Evolutionary conservation across 2,329 filamentous ascomycete genomes (phyloP).

Genomic region (Sclerotinia nivalis): DNA sequence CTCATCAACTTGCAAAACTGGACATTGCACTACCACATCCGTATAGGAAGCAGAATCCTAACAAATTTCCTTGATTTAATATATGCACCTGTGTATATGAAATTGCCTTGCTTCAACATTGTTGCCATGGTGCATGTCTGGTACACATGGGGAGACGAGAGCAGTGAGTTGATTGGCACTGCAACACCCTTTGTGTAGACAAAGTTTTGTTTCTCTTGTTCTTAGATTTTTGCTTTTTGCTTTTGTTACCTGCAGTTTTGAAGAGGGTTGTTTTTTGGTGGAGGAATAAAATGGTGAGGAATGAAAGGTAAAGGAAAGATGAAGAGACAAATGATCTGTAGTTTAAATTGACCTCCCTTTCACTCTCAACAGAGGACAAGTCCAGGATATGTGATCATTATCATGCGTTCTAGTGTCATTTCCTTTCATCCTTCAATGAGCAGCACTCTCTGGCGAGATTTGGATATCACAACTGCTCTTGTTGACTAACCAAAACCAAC

Average conservation of each 20-base stretch:
- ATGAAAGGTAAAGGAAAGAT: neutral
- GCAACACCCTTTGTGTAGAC: no score
- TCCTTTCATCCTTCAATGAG: neutral
- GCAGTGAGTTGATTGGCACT: no score
- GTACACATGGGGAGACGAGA: no score
- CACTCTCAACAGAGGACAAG: neutral
- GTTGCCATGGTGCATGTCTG: no score
- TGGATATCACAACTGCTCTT: accelerated
- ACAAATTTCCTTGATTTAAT: no score
- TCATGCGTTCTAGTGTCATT: neutral
- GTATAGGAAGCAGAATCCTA: no score
- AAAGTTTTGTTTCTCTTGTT: no score
- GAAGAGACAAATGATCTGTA: neutral
- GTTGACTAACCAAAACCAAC: neutral
- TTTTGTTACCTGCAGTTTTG: neutral
- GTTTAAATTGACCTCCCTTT: neutral
- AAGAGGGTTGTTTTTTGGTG: neutral
- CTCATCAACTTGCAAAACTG: no score
- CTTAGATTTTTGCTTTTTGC: neutral
- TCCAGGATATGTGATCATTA: neutral
- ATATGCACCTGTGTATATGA: no score
- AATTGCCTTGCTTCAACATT: no score
- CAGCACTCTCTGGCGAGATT: neutral
- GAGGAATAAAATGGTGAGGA: neutral
- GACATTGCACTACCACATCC: no score